Base-by-base conservation (phyloP, 805 yeast species). In the Cyberlindnera samutprakarnensis region DNA sequence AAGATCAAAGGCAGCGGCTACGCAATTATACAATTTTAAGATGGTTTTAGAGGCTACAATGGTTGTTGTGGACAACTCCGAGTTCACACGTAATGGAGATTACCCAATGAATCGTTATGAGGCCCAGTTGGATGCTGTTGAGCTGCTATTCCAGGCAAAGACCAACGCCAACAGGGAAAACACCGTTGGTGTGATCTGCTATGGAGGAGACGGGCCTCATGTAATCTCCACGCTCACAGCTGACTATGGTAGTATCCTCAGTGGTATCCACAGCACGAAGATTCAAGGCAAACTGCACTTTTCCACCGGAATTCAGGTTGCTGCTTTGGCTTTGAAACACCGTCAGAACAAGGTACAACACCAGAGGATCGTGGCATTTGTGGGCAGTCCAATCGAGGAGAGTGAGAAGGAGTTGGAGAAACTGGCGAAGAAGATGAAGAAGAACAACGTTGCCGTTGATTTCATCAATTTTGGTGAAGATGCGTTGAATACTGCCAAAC, bases 41-140 rank as follows among this genome's bases (percentile, higher is more conserved):
- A 87, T 87, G 96, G 96, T 81, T 42, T 72, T 88, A 50, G 98
- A 92, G 62, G 97, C 97, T 42, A 83, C 96, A 12, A 88, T 92
- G 82, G 73, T 92, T 41, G 85, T 87, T 51, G 72, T 92, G 53
- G 99, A 92, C 66, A 90, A 87, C 68, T 86, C 96, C 32, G 98
- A 92, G 63, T 90, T 70, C 59, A 83, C 88, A 75, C 72, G 98
- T 51, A 92, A 92, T 55, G 98, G 97, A 20, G 98, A 92, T 57
- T 92, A 79, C 51, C 70, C 83, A 23, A 76, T 94, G 13, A 78
- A 88, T 12, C 71, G 98, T 50, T 88, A 78, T 54, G 94, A 83
- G 42, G 96, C 97, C 2, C 96, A 92, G 59, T 66, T 83, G 39
- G 95, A 92, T 41, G 78, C 96, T 8, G 87, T 88, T 18, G 92